A percentile compares a stretch with the other conserved stretches of the same genome.
These are phyloP conservation scores for Mercurialis annua DNA, from an alignment of 345 rosid species.

Conservation along the genomic window DNA sequence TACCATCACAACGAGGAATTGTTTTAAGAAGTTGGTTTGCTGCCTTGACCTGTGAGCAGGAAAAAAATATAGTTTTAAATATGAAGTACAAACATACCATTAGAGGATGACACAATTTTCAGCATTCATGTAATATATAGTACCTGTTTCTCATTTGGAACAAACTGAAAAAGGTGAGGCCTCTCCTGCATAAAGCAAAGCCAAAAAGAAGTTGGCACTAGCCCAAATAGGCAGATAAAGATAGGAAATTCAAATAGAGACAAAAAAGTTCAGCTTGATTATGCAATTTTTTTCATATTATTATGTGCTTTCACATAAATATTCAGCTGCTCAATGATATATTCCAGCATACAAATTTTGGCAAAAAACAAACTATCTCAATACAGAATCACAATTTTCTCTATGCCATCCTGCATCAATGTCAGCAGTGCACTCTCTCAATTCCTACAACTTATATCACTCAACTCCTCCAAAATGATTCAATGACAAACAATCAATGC, in stretches of 20 bases:
- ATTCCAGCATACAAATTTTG: too few species aligned
- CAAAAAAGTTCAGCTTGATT: too few species aligned
- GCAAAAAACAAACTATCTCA: too few species aligned
- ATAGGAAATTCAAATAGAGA: background rate
- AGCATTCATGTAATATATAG: conserved; percentile 3
- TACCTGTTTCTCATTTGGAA: conserved; percentile 95
- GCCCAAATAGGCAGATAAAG: background rate
- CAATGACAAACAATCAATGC: too few species aligned
- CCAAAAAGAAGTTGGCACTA: background rate
- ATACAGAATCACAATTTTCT: too few species aligned
- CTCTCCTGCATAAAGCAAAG: conserved; percentile 57
- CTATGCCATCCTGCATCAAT: too few species aligned
- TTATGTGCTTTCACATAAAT: too few species aligned
- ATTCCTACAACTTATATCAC: too few species aligned
- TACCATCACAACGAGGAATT: conserved; percentile 49
- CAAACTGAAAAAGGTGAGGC: conserved; percentile 87
- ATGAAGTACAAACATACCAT: background rate
- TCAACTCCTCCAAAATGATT: too few species aligned
- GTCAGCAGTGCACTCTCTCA: too few species aligned
- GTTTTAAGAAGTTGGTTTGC: conserved; percentile 80
- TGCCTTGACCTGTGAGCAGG: conserved; percentile 65
- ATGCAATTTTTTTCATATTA: too few species aligned
- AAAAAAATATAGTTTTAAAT: background rate
- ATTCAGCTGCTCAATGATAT: too few species aligned
- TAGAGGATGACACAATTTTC: background rate